Evolutionary conservation across 2,329 filamentous ascomycete species (phyloP).

Genomic region (Pestalotiopsis sp.): DNA sequence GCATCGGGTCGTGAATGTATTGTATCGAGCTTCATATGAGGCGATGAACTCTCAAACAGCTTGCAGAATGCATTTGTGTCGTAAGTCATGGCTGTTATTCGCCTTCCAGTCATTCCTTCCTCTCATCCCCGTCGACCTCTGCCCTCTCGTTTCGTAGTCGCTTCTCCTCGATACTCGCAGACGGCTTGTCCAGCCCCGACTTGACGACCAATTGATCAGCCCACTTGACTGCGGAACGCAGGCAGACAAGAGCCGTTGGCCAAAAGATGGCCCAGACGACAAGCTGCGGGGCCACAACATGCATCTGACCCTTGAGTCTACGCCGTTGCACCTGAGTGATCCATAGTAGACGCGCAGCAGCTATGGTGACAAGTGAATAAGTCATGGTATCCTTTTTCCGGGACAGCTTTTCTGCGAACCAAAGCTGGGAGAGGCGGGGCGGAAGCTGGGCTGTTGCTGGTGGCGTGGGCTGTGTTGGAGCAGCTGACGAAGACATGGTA

Average conservation of each 20-base stretch:
- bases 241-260: conserved; percentile 12
- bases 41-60: too few species aligned
- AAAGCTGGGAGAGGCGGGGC: conserved; percentile 10
- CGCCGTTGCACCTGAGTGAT: conserved; percentile 9
- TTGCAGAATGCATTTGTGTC: too few species aligned
- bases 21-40: too few species aligned
- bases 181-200: conserved; percentile 11
- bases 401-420: conserved; percentile 13
- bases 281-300: conserved; percentile 9
- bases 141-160: neutral
- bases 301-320: neutral
- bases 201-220: conserved; percentile 12
- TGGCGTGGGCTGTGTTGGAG: neutral
- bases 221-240: conserved; percentile 15
- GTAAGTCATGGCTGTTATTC: neutral
- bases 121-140: conserved; percentile 6
- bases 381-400: conserved; percentile 11
- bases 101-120: neutral
- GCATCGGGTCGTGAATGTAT: too few species aligned
- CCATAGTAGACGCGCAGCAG: neutral
- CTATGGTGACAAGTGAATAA: conserved; percentile 4
- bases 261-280: conserved; percentile 18
- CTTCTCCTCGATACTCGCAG: neutral
- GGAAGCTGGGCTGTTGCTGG: conserved; percentile 8
- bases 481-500: neutral